These are phyloP conservation scores for Arabidopsis hybrid DNA, from an alignment of 441 rosid genomes.

Conservation along the genomic window DNA sequence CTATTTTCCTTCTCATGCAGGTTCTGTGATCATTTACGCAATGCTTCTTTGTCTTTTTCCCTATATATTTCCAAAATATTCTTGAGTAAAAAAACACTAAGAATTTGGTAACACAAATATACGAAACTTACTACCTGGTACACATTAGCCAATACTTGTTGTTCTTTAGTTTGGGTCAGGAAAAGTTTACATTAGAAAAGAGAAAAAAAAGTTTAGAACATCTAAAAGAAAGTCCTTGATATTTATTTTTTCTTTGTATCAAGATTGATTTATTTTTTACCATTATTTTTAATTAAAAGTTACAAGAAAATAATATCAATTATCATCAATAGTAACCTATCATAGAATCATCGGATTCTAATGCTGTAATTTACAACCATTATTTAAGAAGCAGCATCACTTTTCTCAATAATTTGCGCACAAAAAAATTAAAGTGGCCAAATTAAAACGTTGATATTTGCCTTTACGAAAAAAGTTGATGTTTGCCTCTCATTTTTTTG, in stretches of 20 bases:
- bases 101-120: not conserved
- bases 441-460: constrained; percentile 20
- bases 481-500: constrained; percentile 1
- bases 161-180: too few relatives aligned
- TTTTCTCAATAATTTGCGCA: constrained; percentile 26
- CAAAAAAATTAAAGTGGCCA: constrained; percentile 28
- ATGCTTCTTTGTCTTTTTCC: constrained; percentile 34
- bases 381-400: constrained; percentile 22
- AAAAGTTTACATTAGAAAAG: too few relatives aligned
- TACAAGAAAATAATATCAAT: not conserved
- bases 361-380: constrained; percentile 6
- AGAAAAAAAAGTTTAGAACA: too few relatives aligned
- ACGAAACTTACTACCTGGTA: not conserved
- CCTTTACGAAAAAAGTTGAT: constrained; percentile 25
- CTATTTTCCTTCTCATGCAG: constrained; percentile 37
- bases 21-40: constrained; percentile 32
- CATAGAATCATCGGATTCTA: constrained; percentile 6
- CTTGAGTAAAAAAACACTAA: not conserved
- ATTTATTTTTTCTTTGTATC: too few relatives aligned
- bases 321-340: not conserved
- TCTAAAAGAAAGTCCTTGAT: not conserved
- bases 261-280: not conserved
- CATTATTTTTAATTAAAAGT: not conserved
- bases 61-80: not conserved
- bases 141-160: too few relatives aligned